Evolutionary conservation across 257 asterid species (phyloP).

Genomic region (Voacanga thouarsii): DNA sequence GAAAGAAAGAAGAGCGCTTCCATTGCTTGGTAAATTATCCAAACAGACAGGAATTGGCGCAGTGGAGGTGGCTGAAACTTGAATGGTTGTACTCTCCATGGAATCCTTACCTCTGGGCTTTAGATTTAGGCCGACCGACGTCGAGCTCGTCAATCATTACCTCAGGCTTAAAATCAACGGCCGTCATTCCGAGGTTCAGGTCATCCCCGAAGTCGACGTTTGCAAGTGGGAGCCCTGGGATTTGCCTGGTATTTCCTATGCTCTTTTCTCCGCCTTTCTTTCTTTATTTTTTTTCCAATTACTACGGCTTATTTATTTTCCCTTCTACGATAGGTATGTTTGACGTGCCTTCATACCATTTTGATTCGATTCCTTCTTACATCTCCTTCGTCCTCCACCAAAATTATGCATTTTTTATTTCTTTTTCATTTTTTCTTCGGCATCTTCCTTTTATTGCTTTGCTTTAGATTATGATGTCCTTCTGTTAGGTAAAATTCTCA

Average conservation of each 20-base stretch:
- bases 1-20: no score
- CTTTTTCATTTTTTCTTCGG: not conserved
- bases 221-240: slow-evolving; percentile 97
- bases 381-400: not conserved
- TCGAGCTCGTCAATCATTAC: slow-evolving; percentile 67
- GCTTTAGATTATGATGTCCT: not conserved
- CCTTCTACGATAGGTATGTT: not conserved
- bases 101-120: slow-evolving; percentile 70
- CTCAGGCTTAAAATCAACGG: slow-evolving; percentile 71
- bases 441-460: not conserved
- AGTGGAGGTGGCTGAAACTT: not conserved
- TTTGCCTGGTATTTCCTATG: slow-evolving; percentile 54
- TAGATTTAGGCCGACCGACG: slow-evolving; percentile 75
- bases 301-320: not conserved
- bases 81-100: slow-evolving; percentile 10
- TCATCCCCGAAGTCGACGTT: slow-evolving; percentile 74
- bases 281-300: not conserved
- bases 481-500: not conserved
- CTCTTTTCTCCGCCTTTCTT: not conserved
- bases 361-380: not conserved
- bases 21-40: no score
- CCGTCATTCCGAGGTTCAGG: slow-evolving; percentile 52
- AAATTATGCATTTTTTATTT: not conserved
- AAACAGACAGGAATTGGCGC: not conserved
- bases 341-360: not conserved